Evolutionary conservation across 2,329 filamentous ascomycete species (phyloP).

Genomic region (Fusarium proliferatum): DNA sequence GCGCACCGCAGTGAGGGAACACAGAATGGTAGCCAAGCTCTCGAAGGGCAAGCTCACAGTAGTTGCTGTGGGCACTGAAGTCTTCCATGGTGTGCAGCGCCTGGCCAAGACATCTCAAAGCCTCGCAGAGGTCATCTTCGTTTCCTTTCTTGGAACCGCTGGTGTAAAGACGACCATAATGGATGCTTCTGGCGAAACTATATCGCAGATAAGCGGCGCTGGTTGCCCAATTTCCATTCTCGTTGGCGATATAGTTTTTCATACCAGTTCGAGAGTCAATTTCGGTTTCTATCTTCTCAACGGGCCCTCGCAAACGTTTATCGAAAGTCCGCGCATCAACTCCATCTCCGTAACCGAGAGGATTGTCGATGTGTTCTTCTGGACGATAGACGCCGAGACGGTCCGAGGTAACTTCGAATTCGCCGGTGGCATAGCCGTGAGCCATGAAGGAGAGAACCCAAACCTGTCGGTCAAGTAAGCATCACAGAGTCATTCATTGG

Average conservation of each 20-base stretch:
- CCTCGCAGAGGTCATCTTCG: conserved; percentile 83
- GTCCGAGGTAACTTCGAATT: conserved; percentile 86
- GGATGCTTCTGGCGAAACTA: conserved; percentile 79
- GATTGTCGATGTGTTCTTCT: conserved; percentile 81
- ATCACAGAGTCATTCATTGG: not conserved
- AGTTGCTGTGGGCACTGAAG: conserved; percentile 85
- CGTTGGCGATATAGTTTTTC: conserved; percentile 99
- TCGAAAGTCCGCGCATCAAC: conserved; percentile 87
- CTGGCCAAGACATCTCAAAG: conserved; percentile 79
- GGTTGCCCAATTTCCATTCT: conserved; percentile 87
- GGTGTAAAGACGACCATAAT: conserved; percentile 81
- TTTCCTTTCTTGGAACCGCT: conserved; percentile 72
- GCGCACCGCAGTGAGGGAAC: conserved; percentile 78
- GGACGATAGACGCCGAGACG: conserved; percentile 83
- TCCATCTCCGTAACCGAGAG: conserved; percentile 87
- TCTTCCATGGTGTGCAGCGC: conserved; percentile 82
- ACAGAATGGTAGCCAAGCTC: conserved; percentile 85
- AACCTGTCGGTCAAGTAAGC: conserved; percentile 55
- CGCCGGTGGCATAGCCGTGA: conserved; percentile 86
- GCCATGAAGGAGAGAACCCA: conserved; percentile 86
- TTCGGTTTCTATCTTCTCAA: conserved; percentile 76
- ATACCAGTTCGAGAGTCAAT: conserved; percentile 86
- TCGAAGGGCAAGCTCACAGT: conserved; percentile 79
- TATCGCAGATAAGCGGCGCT: conserved; percentile 86
- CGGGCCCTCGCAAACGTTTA: conserved; percentile 81